Evolutionary conservation across 78 protist species (phyloP).

Genomic region (Polysphondylium violaceum): DNA sequence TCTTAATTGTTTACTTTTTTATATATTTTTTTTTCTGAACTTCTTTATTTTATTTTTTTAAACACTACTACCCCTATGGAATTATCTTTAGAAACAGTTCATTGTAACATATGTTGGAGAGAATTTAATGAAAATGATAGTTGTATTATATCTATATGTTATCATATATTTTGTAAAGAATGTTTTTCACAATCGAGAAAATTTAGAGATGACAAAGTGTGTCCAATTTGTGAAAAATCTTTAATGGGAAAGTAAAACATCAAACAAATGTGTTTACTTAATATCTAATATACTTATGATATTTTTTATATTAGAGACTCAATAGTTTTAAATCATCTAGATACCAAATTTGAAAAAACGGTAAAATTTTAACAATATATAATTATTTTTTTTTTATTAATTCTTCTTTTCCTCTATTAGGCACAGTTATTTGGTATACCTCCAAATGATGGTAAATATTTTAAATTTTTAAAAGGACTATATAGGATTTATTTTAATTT

Average conservation of each 20-base stretch:
- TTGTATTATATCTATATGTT: conserved; percentile 41
- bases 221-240: conserved; percentile 44
- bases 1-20: not conserved
- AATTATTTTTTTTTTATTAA: not conserved
- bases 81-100: not conserved
- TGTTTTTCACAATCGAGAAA: conserved; percentile 18
- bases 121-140: conserved; percentile 32
- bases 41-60: not conserved
- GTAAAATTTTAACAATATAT: not conserved
- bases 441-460: conserved; percentile 45
- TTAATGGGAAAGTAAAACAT: not conserved
- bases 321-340: conserved; percentile 29
- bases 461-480: not conserved
- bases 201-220: conserved; percentile 23
- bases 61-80: too few relatives aligned
- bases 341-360: conserved; percentile 19
- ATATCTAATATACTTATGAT: not conserved
- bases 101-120: conserved; percentile 71
- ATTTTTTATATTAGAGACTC: conserved; percentile 24
- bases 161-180: conserved; percentile 37
- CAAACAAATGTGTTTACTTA: not conserved
- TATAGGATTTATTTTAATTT: not conserved
- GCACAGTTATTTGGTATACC: conserved; percentile 22
- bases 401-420: not conserved
- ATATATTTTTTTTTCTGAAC: not conserved